These are phyloP conservation scores for Citrus inodora DNA, from an alignment of 345 rosid species.

Conservation along the genomic window DNA sequence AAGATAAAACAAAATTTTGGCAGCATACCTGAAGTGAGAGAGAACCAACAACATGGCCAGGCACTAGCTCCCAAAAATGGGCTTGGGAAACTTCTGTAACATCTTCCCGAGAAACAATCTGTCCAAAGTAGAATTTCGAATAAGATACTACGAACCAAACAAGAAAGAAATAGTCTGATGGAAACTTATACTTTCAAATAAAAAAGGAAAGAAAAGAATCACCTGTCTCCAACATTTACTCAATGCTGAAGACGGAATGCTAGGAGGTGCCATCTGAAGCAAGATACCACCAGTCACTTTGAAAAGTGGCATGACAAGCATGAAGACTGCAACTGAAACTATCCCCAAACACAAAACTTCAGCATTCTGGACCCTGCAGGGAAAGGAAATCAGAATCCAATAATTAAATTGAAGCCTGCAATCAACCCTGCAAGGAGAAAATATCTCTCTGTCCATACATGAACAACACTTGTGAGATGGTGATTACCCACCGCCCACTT, in stretches of 20 bases:
- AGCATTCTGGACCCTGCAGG: constrained; percentile 86
- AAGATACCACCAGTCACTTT: constrained; percentile 73
- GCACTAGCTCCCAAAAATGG: constrained; percentile 94
- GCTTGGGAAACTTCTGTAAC: constrained; percentile 72
- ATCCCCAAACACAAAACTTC: constrained; percentile 92
- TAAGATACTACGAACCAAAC: background rate
- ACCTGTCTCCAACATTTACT: constrained; percentile 96
- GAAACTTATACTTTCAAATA: background rate
- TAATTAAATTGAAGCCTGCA: background rate
- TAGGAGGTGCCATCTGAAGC: constrained; percentile 95
- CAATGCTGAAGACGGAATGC: constrained; percentile 76
- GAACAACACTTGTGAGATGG: too few relatives aligned
- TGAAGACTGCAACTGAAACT: constrained; percentile 74
- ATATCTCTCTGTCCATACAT: background rate
- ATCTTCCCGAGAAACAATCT: constrained; percentile 76
- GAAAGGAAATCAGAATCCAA: constrained; percentile 12
- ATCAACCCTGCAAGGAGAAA: background rate
- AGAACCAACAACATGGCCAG: constrained; percentile 88
- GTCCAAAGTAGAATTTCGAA: constrained; percentile 5
- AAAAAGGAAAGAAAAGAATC: constrained; percentile 3
- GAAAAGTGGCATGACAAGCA: constrained; percentile 88
- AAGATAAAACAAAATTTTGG: background rate
- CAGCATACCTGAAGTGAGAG: constrained; percentile 61
- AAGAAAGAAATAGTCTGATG: too few relatives aligned
- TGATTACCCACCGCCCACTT: background rate